Evolutionary conservation across 2,329 filamentous ascomycete species (phyloP).

Genomic region (Aspergillus latus): DNA sequence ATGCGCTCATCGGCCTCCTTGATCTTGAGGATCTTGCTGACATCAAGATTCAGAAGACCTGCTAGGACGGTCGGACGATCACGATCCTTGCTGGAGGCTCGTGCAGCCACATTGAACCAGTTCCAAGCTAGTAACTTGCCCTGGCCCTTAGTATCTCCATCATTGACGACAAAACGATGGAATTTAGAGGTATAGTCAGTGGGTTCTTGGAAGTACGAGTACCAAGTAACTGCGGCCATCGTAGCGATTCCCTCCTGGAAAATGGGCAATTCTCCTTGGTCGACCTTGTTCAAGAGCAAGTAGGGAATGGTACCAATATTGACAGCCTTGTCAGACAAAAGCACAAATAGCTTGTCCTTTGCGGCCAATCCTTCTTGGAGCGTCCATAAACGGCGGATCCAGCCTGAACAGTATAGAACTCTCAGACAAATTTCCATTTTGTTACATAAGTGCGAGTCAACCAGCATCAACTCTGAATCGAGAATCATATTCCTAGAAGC

Average conservation of each 20-base stretch:
- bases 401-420: conserved; percentile 1
- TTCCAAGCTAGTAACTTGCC: not conserved
- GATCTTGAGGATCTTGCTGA: not conserved
- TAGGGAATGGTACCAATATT: not conserved
- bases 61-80: not conserved
- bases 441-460: not conserved
- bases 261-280: not conserved
- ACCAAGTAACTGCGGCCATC: not conserved
- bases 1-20: conserved; percentile 3
- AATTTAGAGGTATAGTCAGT: not conserved
- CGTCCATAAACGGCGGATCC: conserved; percentile 2
- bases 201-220: not conserved
- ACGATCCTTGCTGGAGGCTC: not conserved
- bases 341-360: not conserved
- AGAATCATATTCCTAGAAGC: not conserved
- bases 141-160: not conserved
- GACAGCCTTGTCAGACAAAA: not conserved
- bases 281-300: not conserved
- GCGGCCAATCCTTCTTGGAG: not conserved
- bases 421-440: not conserved
- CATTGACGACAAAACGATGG: not conserved
- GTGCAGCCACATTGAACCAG: conserved; percentile 5
- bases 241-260: not conserved
- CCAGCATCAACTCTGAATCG: not conserved
- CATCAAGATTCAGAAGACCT: not conserved